These are phyloP conservation scores for Meyerozyma smithsonii DNA, from an alignment of 1,139 yeast species.

Conservation along the genomic window DNA sequence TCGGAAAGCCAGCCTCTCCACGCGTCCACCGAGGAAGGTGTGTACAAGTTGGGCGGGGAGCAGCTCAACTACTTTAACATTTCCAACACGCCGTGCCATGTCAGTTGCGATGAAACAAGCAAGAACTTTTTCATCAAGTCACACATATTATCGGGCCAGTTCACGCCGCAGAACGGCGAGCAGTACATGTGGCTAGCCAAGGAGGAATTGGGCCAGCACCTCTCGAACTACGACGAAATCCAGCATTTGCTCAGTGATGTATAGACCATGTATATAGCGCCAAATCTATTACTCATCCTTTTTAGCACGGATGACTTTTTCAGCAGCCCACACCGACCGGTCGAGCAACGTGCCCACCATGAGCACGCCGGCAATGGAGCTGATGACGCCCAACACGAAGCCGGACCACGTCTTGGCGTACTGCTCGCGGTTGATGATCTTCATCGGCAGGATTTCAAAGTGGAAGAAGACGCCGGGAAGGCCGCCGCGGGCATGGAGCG, in stretches of 20 bases:
- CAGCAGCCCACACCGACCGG: conserved; percentile 85
- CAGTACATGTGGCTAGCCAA: conserved; percentile 77
- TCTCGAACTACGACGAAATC: conserved; percentile 54
- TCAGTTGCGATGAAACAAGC: conserved; percentile 28
- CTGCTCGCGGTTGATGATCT: conserved; percentile 80
- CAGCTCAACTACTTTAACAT: conserved; percentile 83
- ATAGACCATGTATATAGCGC: conserved; percentile 12
- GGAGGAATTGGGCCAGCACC: conserved; percentile 63
- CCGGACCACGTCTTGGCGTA: conserved; percentile 81
- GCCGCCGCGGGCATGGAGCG: conserved; percentile 82
- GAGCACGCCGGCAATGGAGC: conserved; percentile 89
- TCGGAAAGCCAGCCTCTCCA: conserved; percentile 50
- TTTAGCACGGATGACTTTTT: conserved; percentile 70
- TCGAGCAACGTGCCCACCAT: conserved; percentile 90
- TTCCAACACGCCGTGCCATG: conserved; percentile 82
- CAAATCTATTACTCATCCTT: conserved; percentile 38
- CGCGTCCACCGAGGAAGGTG: conserved; percentile 69
- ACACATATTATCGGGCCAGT: conserved; percentile 85
- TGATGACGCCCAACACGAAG: conserved; percentile 76
- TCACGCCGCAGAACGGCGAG: conserved; percentile 44
- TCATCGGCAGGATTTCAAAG: conserved; percentile 90
- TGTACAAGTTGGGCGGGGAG: conserved; percentile 68
- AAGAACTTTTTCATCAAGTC: conserved; percentile 77
- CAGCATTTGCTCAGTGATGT: conserved; percentile 49
- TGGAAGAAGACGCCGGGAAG: conserved; percentile 83